phyloP scores from a whole-genome alignment of 1,139 yeast species.

The Suhomyces coccinellae region DNA sequence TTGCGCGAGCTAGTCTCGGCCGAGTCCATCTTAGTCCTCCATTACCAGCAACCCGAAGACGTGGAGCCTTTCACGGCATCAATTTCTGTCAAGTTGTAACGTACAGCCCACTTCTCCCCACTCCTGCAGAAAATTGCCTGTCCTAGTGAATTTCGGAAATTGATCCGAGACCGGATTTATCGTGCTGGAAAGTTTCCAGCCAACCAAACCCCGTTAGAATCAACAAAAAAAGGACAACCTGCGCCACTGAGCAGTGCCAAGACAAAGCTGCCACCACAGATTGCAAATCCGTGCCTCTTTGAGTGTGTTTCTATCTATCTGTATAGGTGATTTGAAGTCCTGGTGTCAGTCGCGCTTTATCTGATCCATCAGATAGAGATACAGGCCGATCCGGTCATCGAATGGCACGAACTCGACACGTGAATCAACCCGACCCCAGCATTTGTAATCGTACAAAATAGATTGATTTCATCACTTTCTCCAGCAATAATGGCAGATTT shows the following conservation, averaged over 20 bases:
- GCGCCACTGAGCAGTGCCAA: not conserved
- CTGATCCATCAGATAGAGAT: slow-evolving; percentile 6
- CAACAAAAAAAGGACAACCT: not conserved
- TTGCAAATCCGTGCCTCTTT: no score
- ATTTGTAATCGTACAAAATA: not conserved
- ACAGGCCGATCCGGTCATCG: slow-evolving; percentile 4
- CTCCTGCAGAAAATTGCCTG: no score
- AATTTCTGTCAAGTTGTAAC: no score
- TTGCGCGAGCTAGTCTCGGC: no score
- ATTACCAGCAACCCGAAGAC: no score
- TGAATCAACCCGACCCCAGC: not conserved
- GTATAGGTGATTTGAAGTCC: not conserved
- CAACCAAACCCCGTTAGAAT: not conserved
- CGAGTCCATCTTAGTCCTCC: no score
- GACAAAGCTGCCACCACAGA: not conserved
- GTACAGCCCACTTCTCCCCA: no score
- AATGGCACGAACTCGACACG: slow-evolving; percentile 2
- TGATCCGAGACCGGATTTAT: not conserved
- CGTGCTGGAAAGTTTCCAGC: not conserved
- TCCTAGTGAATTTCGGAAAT: no score
- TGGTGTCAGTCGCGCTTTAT: not conserved
- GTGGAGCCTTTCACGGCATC: no score
- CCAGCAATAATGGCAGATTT: slow-evolving; percentile 20
- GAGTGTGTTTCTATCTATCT: not conserved
- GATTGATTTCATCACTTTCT: not conserved